Evolutionary conservation across 2,329 filamentous ascomycete species (phyloP), one percentile per base, ranked within the genome.

Genomic region (Pseudogymnoascus sp.): DNA sequence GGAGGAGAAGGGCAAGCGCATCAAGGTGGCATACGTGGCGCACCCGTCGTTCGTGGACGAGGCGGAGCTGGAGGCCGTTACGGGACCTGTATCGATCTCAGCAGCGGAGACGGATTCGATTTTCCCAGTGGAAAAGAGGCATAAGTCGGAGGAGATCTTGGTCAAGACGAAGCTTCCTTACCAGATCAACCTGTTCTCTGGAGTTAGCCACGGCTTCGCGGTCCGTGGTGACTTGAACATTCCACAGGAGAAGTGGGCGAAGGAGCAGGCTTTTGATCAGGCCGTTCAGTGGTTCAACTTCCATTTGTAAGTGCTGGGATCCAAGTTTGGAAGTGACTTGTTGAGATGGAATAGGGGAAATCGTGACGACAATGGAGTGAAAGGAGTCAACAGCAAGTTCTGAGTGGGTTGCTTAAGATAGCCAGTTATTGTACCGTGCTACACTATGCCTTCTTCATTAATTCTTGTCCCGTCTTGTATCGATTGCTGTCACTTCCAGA

Each of bases 221-320:
- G 85, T 91, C 2, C 82, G 89, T 61, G 80, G 78, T 28, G 88
- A 94, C 70, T 62, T 80, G 33, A 79, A 69, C 63, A 79, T 85
- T 64, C 80, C 79, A 71, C 65, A 76, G 50, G 73, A 82, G 69
- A 84, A 81, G 72, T 93, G 82, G 68, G 86, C 88, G 37, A 92
- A 90, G 80, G 89, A 95, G 75, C 84, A 88, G 75, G 90, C 90
- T 4, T 94, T 94, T 71, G 69, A 80, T 65, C 90, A 94, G 78
- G 89, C 89, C 36, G 78, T 91, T 59, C 72, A 78, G 59, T 95
- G 90, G 90, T 91, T 95, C 67, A 81, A 89, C 66, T 77, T 85
- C 72, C 78, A 81, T 71, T 15, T 58, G 57, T 58, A 58, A 39
- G 57, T 53, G 25, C 9, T 35, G 28, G 47, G 47, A 30, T 53